phyloP scores from a whole-genome alignment of 2,329 filamentous ascomycete species.

The Microcyclospora tardicrescens region DNA sequence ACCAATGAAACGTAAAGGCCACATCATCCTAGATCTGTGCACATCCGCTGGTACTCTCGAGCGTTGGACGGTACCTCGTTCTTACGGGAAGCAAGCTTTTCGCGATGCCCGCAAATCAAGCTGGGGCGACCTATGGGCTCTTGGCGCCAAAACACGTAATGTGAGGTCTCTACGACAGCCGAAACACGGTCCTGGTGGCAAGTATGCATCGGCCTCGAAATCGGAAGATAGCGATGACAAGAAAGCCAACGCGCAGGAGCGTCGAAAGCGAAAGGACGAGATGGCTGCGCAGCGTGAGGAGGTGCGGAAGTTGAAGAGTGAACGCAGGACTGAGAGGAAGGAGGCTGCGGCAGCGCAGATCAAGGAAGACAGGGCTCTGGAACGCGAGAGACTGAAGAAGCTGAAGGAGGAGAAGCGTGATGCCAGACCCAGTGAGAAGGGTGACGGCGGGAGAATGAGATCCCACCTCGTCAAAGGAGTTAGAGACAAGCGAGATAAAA shows the following conservation, averaged over 20 bases:
- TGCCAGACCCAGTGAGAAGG: not conserved
- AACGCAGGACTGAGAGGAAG: not conserved
- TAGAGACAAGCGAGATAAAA: conserved; percentile 25
- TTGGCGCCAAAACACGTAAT: conserved; percentile 79
- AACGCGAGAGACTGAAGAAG: conserved; percentile 2
- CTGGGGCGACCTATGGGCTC: conserved; percentile 93
- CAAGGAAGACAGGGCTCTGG: too few relatives aligned
- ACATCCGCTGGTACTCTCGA: conserved; percentile 75
- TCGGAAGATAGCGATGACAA: conserved; percentile 9
- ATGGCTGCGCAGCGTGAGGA: conserved; percentile 2
- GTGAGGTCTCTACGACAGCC: conserved; percentile 39
- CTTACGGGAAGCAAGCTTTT: conserved; percentile 69
- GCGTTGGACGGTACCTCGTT: conserved; percentile 83
- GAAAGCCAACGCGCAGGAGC: conserved; percentile 1
- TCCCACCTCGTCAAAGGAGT: conserved; percentile 19
- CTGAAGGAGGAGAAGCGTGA: conserved; percentile 2
- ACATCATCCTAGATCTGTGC: conserved; percentile 83
- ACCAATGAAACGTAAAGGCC: conserved; percentile 75
- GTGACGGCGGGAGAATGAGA: conserved; percentile 1
- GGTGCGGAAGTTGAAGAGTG: not conserved
- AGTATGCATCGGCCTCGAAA: conserved; percentile 2
- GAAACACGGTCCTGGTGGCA: conserved; percentile 5
- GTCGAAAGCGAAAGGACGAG: conserved; percentile 8
- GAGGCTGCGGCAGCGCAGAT: too few relatives aligned
- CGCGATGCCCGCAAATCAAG: conserved; percentile 78